A percentile compares a stretch with the other conserved stretches of the same genome.
Evolutionary conservation across 225 moss, liverwort and hornwort species (phyloP).

Genomic region (Antitrichia curtipendula): DNA sequence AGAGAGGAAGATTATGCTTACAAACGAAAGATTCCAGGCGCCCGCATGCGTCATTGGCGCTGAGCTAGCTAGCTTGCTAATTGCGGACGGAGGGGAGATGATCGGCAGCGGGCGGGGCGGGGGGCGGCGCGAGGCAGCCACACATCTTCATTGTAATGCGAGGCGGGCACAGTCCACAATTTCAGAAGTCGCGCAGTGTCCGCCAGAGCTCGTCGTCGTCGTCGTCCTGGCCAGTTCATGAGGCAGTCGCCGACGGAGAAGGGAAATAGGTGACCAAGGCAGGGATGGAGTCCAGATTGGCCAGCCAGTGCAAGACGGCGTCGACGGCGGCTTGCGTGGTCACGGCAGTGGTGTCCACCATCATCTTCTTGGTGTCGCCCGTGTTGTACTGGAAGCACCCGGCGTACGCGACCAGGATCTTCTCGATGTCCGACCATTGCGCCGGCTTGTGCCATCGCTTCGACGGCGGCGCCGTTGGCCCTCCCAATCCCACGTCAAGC

Average conservation of each 20-base stretch:
- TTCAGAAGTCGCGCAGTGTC: not conserved
- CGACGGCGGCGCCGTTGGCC: constrained; percentile 30
- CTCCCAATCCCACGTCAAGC: constrained; percentile 23
- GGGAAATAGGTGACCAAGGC: constrained; percentile 10
- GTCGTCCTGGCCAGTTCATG: not conserved
- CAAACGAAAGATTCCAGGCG: not conserved
- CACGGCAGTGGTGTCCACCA: constrained; percentile 42
- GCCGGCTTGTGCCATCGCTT: constrained; percentile 34
- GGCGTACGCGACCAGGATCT: constrained; percentile 24
- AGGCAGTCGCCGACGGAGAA: not conserved
- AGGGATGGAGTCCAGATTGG: not conserved
- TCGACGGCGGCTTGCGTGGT: constrained; percentile 4
- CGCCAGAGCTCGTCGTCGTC: not conserved
- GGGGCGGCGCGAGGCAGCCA: not conserved
- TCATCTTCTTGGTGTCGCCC: constrained; percentile 25
- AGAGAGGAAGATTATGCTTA: not conserved
- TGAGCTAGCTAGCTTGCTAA: not conserved
- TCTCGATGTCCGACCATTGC: constrained; percentile 48
- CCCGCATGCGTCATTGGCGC: not conserved
- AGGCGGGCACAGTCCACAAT: not conserved
- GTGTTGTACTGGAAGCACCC: constrained; percentile 54
- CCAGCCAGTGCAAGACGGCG: constrained; percentile 30
- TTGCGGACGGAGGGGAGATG: not conserved
- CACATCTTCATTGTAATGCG: not conserved
- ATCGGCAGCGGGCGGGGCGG: not conserved